Conservation (phyloP, 2,329 filamentous ascomycete genomes). For the Aspergillus fumigatiaffinis region DNA sequence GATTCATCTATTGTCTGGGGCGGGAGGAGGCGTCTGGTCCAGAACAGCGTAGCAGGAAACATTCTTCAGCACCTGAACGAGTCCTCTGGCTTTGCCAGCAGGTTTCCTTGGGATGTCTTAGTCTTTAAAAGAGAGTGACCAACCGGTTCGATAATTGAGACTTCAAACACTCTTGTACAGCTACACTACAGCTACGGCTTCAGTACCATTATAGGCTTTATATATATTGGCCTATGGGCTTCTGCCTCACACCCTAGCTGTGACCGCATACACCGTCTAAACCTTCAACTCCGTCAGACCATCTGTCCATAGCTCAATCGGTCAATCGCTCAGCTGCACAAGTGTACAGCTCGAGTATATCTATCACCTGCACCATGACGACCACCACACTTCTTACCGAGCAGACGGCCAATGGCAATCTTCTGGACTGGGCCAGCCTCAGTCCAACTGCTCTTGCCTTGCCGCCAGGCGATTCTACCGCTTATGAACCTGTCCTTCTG, state of each 20-base stretch:
- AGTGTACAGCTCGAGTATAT: too few relatives aligned
- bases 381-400: not conserved
- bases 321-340: too few relatives aligned
- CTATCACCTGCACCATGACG: not conserved
- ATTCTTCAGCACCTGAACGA: not conserved
- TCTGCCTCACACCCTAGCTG: not conserved
- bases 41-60: not conserved
- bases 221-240: not conserved
- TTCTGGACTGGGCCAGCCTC: not conserved
- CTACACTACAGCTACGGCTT: not conserved
- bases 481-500: not conserved
- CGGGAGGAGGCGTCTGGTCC: not conserved
- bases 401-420: not conserved
- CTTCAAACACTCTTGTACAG: not conserved
- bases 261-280: not conserved
- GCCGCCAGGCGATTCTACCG: not conserved
- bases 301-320: too few relatives aligned
- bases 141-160: not conserved
- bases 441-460: not conserved
- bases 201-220: not conserved
- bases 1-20: too few relatives aligned
- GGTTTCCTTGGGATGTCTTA: not conserved
- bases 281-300: not conserved
- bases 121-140: not conserved
- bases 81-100: too few relatives aligned